Base-by-base conservation (phyloP, 306 rosid genomes). In the Citrullus mucosospermus region DNA sequence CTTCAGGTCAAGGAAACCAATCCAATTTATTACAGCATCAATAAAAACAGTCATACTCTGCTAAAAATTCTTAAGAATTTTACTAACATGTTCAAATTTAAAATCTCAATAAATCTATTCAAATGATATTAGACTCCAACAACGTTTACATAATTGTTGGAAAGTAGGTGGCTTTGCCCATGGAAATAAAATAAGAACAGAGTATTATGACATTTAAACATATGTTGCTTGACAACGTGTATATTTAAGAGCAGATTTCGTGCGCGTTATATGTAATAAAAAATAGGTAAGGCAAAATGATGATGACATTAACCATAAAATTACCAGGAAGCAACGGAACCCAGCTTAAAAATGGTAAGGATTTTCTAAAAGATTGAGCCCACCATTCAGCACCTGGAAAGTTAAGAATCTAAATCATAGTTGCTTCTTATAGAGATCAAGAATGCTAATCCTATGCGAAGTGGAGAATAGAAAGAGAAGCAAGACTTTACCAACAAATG, bases 301-400 rank as follows among this genome's bases (percentile, higher is more conserved):
- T 59, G 69, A 68, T n/a, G 73, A 44, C 36, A 39, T 59, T 57
- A 59, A 39, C 58, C 57, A 32, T 6, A 77, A 50, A 56, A 90
- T 81, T 89, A 92, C 99, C 96, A 71, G 39, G 73, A 48, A 91
- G 8, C 79, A 81, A 69, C 54, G 98, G 97, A 77, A 91, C 69
- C 99, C 99, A 92, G 74, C 88, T 84, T 76, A 96, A 82, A 77
- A 90, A 66, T 32, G 97, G 97, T 15, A 95, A 2, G 69, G 97
- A 95, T 82, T 85, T 89, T 28, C 91, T 91, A 82, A 90, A 84
- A 70, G 79, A 82, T 66, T 91, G 93, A 84, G 81, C 91, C 97
- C 97, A 95, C 97, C 99, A 92, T 77, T 86, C 92, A 79, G 97
- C 89, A 88, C 98, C 99, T 95, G 85, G 66, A 84, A 82, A 75